Conservation (phyloP, 495 filamentous ascomycete genomes). For the Jackrogersella multiformis region DNA sequence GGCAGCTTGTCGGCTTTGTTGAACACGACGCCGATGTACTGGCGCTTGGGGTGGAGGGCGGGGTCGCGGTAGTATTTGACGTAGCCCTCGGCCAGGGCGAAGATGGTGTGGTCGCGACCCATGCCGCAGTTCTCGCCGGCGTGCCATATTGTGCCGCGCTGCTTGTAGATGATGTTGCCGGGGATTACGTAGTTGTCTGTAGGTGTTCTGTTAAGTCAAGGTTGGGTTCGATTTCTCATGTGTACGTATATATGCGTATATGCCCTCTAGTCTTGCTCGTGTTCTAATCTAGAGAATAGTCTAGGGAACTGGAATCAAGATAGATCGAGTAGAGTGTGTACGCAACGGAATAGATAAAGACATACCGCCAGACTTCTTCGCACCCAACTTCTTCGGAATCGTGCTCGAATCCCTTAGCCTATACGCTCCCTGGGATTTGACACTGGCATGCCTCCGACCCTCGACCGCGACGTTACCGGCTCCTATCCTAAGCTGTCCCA, state of each 20-base stretch:
- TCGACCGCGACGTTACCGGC: conserved; percentile 52
- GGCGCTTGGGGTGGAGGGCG: conserved; percentile 75
- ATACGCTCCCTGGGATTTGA: conserved; percentile 87
- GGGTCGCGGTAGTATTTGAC: conserved; percentile 97
- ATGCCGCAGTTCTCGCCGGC: conserved; percentile 92
- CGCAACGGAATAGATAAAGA: too few species aligned
- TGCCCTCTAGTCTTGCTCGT: background rate
- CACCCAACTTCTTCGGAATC: conserved; percentile 90
- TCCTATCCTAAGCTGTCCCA: conserved; percentile 51
- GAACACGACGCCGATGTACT: conserved; percentile 93
- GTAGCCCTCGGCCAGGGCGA: conserved; percentile 81
- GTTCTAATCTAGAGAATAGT: too few species aligned
- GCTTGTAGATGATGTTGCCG: conserved; percentile 97
- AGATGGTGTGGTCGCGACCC: conserved; percentile 98
- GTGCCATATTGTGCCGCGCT: conserved; percentile 93
- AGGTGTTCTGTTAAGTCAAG: conserved; percentile 3
- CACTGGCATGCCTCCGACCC: conserved; percentile 76
- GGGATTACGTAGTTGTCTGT: conserved; percentile 87
- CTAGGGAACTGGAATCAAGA: background rate
- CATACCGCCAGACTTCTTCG: conserved; percentile 87
- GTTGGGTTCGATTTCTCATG: background rate
- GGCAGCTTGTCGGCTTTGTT: conserved; percentile 78
- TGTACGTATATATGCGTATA: background rate
- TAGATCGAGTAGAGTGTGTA: background rate
- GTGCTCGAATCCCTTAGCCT: conserved; percentile 83